These are phyloP conservation scores for Kalmusia sp. DNA, from an alignment of 2,329 filamentous ascomycete species.

Conservation along the genomic window DNA sequence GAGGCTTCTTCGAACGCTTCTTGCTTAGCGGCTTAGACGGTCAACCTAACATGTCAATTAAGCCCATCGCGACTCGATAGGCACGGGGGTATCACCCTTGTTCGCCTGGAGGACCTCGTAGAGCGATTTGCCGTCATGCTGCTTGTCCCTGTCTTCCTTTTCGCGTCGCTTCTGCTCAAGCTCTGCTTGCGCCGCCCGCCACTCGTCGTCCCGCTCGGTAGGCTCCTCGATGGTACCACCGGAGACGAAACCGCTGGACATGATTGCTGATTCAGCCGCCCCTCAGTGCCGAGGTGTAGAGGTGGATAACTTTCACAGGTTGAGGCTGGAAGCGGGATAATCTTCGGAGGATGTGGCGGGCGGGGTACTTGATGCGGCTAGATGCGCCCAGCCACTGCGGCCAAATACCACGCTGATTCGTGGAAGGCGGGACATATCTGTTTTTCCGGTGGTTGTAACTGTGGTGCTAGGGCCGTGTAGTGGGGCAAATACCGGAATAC, in stretches of 20 bases:
- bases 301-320: neutral
- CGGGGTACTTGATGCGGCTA: constrained; percentile 2
- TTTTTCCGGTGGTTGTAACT: constrained; percentile 6
- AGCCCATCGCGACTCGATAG: no score
- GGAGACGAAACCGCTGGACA: constrained; percentile 60
- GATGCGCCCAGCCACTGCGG: neutral
- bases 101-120: constrained; percentile 82
- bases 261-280: constrained; percentile 15
- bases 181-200: constrained; percentile 70
- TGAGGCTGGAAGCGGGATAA: neutral
- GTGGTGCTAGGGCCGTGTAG: neutral
- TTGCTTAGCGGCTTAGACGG: constrained; percentile 72
- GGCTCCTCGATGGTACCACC: constrained; percentile 56
- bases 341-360: neutral
- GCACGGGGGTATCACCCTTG: constrained; percentile 64
- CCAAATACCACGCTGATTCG: constrained; percentile 1
- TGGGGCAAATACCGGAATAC: neutral
- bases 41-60: constrained; percentile 43
- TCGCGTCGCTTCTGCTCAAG: constrained; percentile 66
- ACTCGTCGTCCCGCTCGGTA: constrained; percentile 59
- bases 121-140: constrained; percentile 66
- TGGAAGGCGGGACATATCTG: neutral
- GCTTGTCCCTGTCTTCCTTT: constrained; percentile 60
- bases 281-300: neutral
- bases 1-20: constrained; percentile 79